These are phyloP conservation scores for Lasiodiplodia gonubiensis DNA, from an alignment of 2,329 filamentous ascomycete species.

Conservation along the genomic window DNA sequence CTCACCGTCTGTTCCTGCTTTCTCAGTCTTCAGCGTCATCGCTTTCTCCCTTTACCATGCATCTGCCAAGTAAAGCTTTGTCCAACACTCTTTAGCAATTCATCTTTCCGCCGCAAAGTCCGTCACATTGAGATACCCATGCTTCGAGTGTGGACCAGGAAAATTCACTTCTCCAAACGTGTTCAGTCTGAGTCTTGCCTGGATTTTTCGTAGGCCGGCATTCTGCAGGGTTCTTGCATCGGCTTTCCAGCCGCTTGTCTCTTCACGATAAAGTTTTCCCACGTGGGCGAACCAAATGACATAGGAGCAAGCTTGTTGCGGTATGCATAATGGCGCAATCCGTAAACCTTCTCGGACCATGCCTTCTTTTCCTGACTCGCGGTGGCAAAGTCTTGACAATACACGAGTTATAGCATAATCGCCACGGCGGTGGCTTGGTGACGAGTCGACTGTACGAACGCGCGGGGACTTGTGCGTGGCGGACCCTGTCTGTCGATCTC, in stretches of 20 bases:
- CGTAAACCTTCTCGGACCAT: too few species aligned
- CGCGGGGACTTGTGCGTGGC: slow-evolving; percentile 6
- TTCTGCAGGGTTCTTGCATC: not conserved
- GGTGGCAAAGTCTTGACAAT: not conserved
- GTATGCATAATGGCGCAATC: slow-evolving; percentile 3
- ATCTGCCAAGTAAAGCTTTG: not conserved
- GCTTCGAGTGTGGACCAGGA: not conserved
- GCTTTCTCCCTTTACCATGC: not conserved
- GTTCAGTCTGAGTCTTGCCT: not conserved
- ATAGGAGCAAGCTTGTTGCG: not conserved
- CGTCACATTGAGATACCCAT: not conserved
- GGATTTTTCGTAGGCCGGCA: not conserved
- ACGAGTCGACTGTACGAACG: not conserved
- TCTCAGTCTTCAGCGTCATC: not conserved
- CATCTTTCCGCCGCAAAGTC: not conserved
- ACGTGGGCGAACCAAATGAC: slow-evolving; percentile 19
- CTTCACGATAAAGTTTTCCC: not conserved
- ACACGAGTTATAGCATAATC: not conserved
- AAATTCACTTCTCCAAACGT: not conserved
- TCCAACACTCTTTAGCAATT: not conserved
- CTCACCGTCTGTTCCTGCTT: not conserved
- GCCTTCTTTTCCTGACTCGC: slow-evolving; percentile 12
- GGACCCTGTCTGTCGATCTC: not conserved
- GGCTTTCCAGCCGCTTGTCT: not conserved
- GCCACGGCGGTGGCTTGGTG: not conserved